Evolutionary conservation across 306 rosid genomes (phyloP), one percentile per base, ranked within the genome.

Genomic region (Crotalaria pallida): DNA sequence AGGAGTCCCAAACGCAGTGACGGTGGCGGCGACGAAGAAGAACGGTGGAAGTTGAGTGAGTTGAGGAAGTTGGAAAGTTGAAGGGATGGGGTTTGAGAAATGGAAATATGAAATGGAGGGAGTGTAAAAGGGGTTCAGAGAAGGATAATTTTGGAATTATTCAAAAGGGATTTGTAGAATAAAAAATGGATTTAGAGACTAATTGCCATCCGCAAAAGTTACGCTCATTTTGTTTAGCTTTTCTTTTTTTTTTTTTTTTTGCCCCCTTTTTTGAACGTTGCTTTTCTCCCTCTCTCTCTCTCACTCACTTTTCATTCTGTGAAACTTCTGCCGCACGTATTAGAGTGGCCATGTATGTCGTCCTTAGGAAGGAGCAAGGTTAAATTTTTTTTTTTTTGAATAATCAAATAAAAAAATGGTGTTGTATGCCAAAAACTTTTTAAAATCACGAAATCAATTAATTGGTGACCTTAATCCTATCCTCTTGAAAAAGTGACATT

Each of bases 161-260:
- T n/a, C n/a, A n/a, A n/a, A n/a, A n/a, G n/a, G n/a, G n/a, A n/a
- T n/a, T n/a, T n/a, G n/a, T n/a, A n/a, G n/a, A n/a, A n/a, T n/a
- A n/a, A n/a, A n/a, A n/a, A n/a, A n/a, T n/a, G n/a, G n/a, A n/a
- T n/a, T n/a, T n/a, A n/a, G n/a, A n/a, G n/a, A n/a, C n/a, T n/a
- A n/a, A n/a, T n/a, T n/a, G n/a, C n/a, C n/a, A 77, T 59, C 61
- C 64, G 24, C 62, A 55, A 64, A 58, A 64, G 67, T 59, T 45
- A 67, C 31, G 34, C n/a, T 43, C 26, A 7, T 17, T 53, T 49
- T 48, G 29, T 53, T 22, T 43, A 23, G 9, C 21, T 18, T 9
- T 18, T 10, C 27, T 16, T 2, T 3, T 0, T 13, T n/a, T n/a
- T n/a, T n/a, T n/a, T n/a, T n/a, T n/a, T n/a, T n/a, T n/a, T n/a